Base-by-base conservation (phyloP, 345 rosid genomes). In the Eutrema japonicum region DNA sequence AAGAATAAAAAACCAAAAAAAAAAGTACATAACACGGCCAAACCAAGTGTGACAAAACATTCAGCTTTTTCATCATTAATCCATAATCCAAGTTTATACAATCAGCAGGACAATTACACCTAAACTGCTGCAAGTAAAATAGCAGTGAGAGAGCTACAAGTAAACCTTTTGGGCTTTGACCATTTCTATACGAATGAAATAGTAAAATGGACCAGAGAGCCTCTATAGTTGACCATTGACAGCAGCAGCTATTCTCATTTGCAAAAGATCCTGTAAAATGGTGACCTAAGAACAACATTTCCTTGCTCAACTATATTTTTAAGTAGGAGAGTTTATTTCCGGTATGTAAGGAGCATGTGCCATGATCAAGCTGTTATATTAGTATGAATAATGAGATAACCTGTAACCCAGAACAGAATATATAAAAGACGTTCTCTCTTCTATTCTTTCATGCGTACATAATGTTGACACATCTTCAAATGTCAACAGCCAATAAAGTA, bases 241-340 rank as follows among this genome's bases (percentile, higher is more conserved):
- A 58, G 38, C 54, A 41, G 72, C 53, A 74, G 13, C 10, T 40
- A 74, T 38, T 32, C 53, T n/a, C 46, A 50, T 18, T 56, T 41
- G 46, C 53, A 32, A 56, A 5, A 57, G 3, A 58, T 30, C 32
- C 9, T 57, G 38, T 5, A 10, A 57, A 66, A 3, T 13, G 45
- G 72, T 56, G 66, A 74, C 26, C 50, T 73, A 46, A 47, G 72
- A 66, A 29, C 51, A 29, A n/a, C 5, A 46, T 56, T 29, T 54
- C n/a, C 16, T 22, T 51, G 14, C 76, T 62, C 46, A 72, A 12
- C n/a, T 42, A 8, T 71, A 61, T 18, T 8, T 32, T 45, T 56
- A 64, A 65, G 5, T 22, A 73, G 8, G 43, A 54, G 1, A 56
- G 46, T 46, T 4, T 7, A 29, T 10, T 52, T 13, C 11, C 35